Percentiles rank a stretch among this genome's conserved stretches.
Evolutionary conservation across 768 basidiomycete species (phyloP).

Genomic region (Lactarius tabidus): DNA sequence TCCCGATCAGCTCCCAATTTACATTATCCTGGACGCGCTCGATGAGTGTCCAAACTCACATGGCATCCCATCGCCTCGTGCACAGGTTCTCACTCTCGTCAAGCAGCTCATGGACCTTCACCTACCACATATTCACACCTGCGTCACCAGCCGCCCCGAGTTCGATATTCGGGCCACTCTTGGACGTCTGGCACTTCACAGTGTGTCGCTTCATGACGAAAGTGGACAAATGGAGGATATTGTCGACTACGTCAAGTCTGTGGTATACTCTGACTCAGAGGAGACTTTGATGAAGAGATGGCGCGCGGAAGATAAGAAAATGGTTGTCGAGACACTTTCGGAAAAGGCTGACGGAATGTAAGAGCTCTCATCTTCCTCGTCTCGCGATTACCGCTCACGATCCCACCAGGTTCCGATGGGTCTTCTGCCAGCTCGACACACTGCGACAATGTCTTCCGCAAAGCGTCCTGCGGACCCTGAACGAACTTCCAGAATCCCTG

Average conservation of each 20-base stretch:
- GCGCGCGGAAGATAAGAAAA: neutral
- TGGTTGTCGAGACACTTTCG: neutral
- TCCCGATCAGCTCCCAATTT: neutral
- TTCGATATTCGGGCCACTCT: neutral
- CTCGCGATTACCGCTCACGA: neutral
- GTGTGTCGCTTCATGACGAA: neutral
- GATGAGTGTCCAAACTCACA: neutral
- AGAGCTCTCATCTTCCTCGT: neutral
- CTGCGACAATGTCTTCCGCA: no score
- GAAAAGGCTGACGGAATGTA: neutral
- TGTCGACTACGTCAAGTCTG: neutral
- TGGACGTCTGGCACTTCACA: neutral
- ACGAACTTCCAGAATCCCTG: no score
- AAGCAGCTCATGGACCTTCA: neutral
- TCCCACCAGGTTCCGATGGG: neutral
- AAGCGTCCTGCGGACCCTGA: no score
- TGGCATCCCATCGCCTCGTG: neutral
- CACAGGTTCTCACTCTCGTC: neutral
- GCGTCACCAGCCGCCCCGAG: neutral
- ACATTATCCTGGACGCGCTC: neutral
- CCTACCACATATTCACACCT: neutral
- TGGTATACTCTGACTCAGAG: neutral
- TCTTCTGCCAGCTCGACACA: no score
- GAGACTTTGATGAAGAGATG: neutral
- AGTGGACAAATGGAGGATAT: neutral